Percentiles rank a stretch among this genome's conserved stretches.
Conservation (phyloP, 1,284 basidiomycete species). For the Macrocystidia cucumis region DNA sequence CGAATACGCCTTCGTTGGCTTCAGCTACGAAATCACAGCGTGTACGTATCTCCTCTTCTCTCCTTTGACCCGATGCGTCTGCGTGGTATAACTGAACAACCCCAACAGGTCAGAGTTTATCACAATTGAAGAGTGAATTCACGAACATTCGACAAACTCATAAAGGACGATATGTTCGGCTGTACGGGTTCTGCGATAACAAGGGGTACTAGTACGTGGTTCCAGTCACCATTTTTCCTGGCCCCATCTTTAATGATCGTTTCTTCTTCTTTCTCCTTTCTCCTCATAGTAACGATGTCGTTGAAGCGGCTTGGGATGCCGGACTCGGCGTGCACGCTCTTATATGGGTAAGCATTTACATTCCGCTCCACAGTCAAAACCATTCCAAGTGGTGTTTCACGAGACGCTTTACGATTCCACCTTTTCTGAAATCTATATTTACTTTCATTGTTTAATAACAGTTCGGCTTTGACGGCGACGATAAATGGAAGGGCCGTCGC, state of each 20-base stretch:
- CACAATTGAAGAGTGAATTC: constrained; percentile 51
- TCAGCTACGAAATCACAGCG: constrained; percentile 61
- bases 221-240: constrained; percentile 2
- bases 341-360: constrained; percentile 50
- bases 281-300: constrained; percentile 47
- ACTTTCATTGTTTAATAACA: constrained; percentile 17
- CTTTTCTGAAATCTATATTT: too few relatives aligned
- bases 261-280: not conserved
- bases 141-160: constrained; percentile 52
- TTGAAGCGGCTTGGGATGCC: constrained; percentile 66
- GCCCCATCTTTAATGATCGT: constrained; percentile 6
- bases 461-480: constrained; percentile 56
- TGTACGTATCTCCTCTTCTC: constrained; percentile 29
- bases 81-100: too few relatives aligned
- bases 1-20: constrained; percentile 68
- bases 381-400: not conserved
- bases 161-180: constrained; percentile 60
- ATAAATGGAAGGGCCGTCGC: constrained; percentile 48
- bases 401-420: not conserved
- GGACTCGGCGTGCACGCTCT: constrained; percentile 67
- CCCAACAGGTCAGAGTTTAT: constrained; percentile 43
- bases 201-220: constrained; percentile 54
- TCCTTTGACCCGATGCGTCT: too few relatives aligned
- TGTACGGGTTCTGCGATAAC: constrained; percentile 63
- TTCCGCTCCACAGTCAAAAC: not conserved